Conservation (phyloP, 1,139 yeast genomes). For the Suhomyces kunorum region DNA sequence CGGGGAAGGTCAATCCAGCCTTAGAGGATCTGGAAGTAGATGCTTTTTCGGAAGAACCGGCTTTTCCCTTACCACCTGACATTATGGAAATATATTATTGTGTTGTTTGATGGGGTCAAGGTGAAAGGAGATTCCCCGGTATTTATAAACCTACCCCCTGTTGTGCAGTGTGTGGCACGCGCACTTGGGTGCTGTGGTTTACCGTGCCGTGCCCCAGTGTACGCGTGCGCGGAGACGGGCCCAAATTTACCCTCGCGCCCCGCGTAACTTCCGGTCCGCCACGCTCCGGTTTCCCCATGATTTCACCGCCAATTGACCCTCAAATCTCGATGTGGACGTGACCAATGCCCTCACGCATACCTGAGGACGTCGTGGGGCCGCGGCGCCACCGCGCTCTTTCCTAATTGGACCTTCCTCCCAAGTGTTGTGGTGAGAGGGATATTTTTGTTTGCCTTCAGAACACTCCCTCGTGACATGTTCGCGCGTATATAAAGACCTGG, state of each 20-base stretch:
- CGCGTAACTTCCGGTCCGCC: conserved; percentile 11
- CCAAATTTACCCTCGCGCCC: conserved; percentile 5
- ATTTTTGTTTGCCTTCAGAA: not conserved
- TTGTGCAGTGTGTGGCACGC: conserved; percentile 1
- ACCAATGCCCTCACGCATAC: too few species aligned
- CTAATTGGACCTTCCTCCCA: conserved; percentile 4
- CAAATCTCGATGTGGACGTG: too few species aligned
- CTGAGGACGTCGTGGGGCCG: conserved; percentile 4
- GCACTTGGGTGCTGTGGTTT: conserved; percentile 4
- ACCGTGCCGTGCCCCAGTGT: conserved; percentile 8
- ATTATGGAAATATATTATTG: conserved; percentile 25
- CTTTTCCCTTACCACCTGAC: conserved; percentile 59
- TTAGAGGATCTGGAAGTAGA: conserved; percentile 55
- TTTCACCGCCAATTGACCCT: not conserved
- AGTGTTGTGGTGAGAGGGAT: not conserved
- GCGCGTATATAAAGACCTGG: conserved; percentile 10
- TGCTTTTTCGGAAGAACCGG: conserved; percentile 54
- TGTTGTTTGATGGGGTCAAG: conserved; percentile 11
- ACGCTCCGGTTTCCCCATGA: conserved; percentile 1
- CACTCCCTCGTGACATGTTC: conserved; percentile 6
- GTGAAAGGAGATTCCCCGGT: conserved; percentile 7
- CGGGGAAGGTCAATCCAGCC: conserved; percentile 59
- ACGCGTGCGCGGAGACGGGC: conserved; percentile 11
- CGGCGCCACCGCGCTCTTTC: conserved; percentile 10
- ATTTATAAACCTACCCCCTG: conserved; percentile 8